Evolutionary conservation across 2,329 filamentous ascomycete species (phyloP), one percentile per base, ranked within the genome.

Genomic region (Aspergillus sp.): DNA sequence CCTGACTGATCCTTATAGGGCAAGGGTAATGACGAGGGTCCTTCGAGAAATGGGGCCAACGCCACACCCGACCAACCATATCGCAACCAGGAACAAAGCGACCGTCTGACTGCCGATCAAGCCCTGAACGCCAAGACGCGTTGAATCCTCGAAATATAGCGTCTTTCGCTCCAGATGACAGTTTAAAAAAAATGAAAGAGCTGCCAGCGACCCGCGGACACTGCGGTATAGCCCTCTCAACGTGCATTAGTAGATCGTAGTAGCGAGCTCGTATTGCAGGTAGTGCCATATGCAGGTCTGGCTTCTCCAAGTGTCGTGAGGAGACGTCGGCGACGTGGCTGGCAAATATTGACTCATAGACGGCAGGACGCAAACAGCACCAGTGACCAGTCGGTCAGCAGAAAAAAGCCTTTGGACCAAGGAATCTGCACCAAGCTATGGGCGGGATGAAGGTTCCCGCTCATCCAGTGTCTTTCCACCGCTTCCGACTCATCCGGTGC

Each of bases 401-500:
- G 25, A 28, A 50, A 30, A 25, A 7, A 8, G 23, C 34, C 25
- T 25, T 9, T 34, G 23, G 46, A 54, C 51, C 46, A 51, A 51
- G 28, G 31, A 62, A 46, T 53, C 49, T 7, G 52, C 50, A 7
- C 30, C 50, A 45, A 53, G 38, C 48, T 11, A 38, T 45, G 15
- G 48, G 19, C 45, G 54, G 45, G 28, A 17, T 50, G n/a, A 51
- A 43, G 50, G 48, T 34, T 57, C 55, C 60, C 59, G 63, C 43
- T 60, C 50, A 22, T 57, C 59, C 60, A 61, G 62, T 64, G 64
- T 54, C 45, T 60, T 57, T 64, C 57, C 56, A 47, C 52, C 59
- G 59, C 61, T 61, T 69, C 66, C 67, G 67, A 68, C 62, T 51
- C 58, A 64, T 68, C 66, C 67, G 67, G 66, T 57, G 58, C 45